Conservation (phyloP, 495 filamentous ascomycete species). For the Pyrenopolyporus hunteri region DNA sequence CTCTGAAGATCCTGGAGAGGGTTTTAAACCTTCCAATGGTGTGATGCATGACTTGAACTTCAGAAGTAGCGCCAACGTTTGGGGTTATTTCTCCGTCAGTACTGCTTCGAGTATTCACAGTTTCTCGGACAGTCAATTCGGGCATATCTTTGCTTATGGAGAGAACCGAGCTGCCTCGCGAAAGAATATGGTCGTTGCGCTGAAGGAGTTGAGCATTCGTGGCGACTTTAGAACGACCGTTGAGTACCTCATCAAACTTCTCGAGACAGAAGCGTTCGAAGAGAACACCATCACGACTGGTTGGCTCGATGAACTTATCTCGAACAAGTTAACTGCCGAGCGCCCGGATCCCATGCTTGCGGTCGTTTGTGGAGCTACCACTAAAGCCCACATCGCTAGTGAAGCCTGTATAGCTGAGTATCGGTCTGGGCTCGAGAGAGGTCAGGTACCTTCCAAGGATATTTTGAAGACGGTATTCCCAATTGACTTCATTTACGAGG, state of each 20-base stretch:
- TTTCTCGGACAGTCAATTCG: constrained; percentile 98
- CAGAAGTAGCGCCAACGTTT: constrained; percentile 96
- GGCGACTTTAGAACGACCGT: constrained; percentile 99
- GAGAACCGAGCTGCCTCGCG: constrained; percentile 94
- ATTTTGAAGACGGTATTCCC: constrained; percentile 97
- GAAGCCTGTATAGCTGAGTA: constrained; percentile 88
- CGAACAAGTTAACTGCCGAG: constrained; percentile 96
- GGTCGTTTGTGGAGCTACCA: constrained; percentile 91
- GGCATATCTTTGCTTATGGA: constrained; percentile 98
- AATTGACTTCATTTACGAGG: constrained; percentile 98
- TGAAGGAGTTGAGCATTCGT: constrained; percentile 99
- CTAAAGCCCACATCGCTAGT: constrained; percentile 91
- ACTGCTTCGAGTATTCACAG: constrained; percentile 96
- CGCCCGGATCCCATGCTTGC: constrained; percentile 90
- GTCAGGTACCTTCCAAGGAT: constrained; percentile 95
- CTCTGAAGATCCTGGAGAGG: constrained; percentile 97
- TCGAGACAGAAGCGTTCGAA: constrained; percentile 98
- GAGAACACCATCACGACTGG: constrained; percentile 99
- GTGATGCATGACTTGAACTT: constrained; percentile 99
- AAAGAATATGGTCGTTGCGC: constrained; percentile 98
- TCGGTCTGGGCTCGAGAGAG: constrained; percentile 87
- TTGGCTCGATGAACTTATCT: constrained; percentile 98
- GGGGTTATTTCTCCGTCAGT: constrained; percentile 99
- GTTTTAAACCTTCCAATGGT: constrained; percentile 99
- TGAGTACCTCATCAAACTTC: constrained; percentile 97